These are phyloP conservation scores for Nicotiana sylvestris DNA, from an alignment of 257 asterid genomes.

Conservation along the genomic window DNA sequence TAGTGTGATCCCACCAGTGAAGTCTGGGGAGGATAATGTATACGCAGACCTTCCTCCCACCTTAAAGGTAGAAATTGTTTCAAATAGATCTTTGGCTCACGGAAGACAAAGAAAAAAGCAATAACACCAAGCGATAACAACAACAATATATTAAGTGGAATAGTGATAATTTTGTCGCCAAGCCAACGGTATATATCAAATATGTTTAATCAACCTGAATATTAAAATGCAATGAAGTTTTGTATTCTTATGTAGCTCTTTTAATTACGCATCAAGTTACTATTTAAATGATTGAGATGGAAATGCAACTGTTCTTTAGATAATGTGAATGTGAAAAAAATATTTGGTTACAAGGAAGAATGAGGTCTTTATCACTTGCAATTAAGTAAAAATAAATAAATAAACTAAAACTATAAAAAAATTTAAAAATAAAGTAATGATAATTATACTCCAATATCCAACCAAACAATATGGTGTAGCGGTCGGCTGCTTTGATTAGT, in stretches of 20 bases:
- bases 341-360: background rate
- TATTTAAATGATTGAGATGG: background rate
- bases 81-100: too few species aligned
- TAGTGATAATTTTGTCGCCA: background rate
- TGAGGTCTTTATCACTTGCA: conserved; percentile 1
- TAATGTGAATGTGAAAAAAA: background rate
- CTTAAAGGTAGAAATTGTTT: too few species aligned
- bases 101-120: too few species aligned
- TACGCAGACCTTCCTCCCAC: too few species aligned
- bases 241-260: background rate
- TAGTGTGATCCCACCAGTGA: too few species aligned
- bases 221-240: background rate
- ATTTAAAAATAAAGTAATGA: background rate
- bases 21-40: too few species aligned
- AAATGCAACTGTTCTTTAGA: background rate
- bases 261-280: background rate
- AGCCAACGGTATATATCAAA: background rate
- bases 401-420: background rate
- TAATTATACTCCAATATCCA: background rate
- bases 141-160: background rate
- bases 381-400: background rate
- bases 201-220: background rate
- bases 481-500: too few species aligned
- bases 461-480: too few species aligned
- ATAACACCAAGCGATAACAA: too few species aligned